These are phyloP conservation scores for Pochonia chlamydosporia DNA, from an alignment of 2,329 filamentous ascomycete genomes.

Conservation along the genomic window DNA sequence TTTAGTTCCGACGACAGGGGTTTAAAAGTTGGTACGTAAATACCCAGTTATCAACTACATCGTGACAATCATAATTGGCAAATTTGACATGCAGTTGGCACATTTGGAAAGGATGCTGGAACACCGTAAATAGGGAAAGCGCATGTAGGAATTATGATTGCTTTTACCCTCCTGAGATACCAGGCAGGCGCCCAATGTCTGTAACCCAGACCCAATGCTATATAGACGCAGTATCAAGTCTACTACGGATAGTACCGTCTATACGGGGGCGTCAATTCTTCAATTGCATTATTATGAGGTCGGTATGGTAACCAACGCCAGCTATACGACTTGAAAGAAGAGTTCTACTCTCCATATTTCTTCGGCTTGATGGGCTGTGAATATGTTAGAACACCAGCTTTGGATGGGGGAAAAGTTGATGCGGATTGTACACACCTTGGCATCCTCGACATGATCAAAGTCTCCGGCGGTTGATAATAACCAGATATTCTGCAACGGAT, in stretches of 20 bases:
- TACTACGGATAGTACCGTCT: neutral
- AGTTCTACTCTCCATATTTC: constrained; percentile 36
- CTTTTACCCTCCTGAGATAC: no score
- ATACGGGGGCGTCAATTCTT: neutral
- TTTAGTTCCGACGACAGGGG: constrained; percentile 1
- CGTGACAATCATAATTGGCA: neutral
- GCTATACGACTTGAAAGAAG: constrained; percentile 22
- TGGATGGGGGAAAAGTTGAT: neutral
- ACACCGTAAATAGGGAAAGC: no score
- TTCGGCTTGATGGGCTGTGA: constrained; percentile 34
- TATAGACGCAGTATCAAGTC: neutral
- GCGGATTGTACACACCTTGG: constrained; percentile 22
- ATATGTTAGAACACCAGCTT: neutral
- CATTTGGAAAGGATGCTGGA: no score
- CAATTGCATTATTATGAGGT: neutral
- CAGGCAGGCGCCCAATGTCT: no score
- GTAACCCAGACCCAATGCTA: no score
- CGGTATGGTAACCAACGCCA: constrained; percentile 26
- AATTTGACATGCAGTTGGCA: neutral
- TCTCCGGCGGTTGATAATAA: constrained; percentile 40
- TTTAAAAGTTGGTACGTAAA: constrained; percentile 21
- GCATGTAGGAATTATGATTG: no score
- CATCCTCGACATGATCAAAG: constrained; percentile 43
- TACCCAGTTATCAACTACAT: constrained; percentile 22
- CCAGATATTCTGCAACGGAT: constrained; percentile 34